Percentiles rank a stretch among this genome's conserved stretches.
Conservation (phyloP, 768 basidiomycete genomes). For the Psilocybe tampanensis region DNA sequence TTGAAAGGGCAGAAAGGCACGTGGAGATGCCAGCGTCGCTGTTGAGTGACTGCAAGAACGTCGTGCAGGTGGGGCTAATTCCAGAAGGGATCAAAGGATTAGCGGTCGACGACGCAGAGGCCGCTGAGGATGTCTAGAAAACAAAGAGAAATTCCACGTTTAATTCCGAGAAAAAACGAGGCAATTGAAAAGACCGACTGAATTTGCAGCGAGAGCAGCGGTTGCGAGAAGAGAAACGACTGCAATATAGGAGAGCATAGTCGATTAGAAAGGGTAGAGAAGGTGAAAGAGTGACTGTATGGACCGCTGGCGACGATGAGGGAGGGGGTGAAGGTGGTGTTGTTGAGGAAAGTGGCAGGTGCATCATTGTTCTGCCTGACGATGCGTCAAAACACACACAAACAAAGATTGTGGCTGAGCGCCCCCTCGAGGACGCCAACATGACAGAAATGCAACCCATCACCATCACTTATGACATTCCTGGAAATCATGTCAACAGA, state of each 20-base stretch:
- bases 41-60: slow-evolving; percentile 69
- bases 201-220: slow-evolving; percentile 51
- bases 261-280: slow-evolving; percentile 31
- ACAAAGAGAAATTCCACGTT: slow-evolving; percentile 2
- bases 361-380: slow-evolving; percentile 20
- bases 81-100: slow-evolving; percentile 68
- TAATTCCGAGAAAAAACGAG: neutral
- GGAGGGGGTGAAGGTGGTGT: slow-evolving; percentile 16
- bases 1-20: slow-evolving; percentile 67
- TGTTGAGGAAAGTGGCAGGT: slow-evolving; percentile 20
- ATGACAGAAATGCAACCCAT: neutral
- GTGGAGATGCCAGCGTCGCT: slow-evolving; percentile 51
- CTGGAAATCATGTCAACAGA: no score
- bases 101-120: slow-evolving; percentile 24
- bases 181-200: slow-evolving; percentile 31
- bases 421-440: neutral
- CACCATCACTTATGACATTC: neutral
- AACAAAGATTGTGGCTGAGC: slow-evolving; percentile 26
- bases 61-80: slow-evolving; percentile 55
- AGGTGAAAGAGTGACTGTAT: slow-evolving; percentile 55
- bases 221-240: slow-evolving; percentile 53
- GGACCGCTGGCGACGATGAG: slow-evolving; percentile 37
- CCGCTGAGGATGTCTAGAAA: slow-evolving; percentile 12
- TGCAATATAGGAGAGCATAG: slow-evolving; percentile 55
- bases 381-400: slow-evolving; percentile 32